Evolutionary conservation across 1,284 basidiomycete species (phyloP), one percentile per base, ranked within the genome.

Genomic region (Waitea zeae): DNA sequence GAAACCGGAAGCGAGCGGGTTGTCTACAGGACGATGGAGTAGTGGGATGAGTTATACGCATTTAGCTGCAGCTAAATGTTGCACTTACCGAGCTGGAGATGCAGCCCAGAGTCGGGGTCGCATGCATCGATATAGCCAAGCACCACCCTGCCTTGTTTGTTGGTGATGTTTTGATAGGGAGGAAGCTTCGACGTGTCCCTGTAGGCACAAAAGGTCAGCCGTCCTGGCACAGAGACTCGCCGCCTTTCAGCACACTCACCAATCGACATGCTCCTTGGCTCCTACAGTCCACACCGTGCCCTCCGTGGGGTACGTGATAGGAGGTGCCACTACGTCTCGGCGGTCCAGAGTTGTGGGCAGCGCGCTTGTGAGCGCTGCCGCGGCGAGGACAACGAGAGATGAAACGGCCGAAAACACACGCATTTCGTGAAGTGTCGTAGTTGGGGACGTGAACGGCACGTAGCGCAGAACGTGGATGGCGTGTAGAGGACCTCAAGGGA

Each of bases 1-100:
- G 54, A 79, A 69, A 38, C 59, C 58, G 35, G 60, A 42, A 2
- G 74, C 75, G 27, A 79, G 61, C 5, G 72, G 74, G 17, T 36
- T 31, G 29, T 45, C 48, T 48, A 17, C 14, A 37, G 4, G 30
- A 28, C 5, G 17, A 26, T 17, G n/a, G 5, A 19, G 11, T 19
- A 11, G n/a, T n/a, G n/a, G n/a, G n/a, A n/a, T n/a, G n/a, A n/a
- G n/a, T n/a, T n/a, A n/a, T n/a, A n/a, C n/a, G n/a, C n/a, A n/a
- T n/a, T n/a, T n/a, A n/a, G n/a, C n/a, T n/a, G n/a, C n/a, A n/a
- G n/a, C n/a, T n/a, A n/a, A n/a, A n/a, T n/a, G n/a, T 20, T 19
- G 15, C 4, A 54, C 69, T 53, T 39, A 72, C 73, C 47, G 11
- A 68, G 43, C 46, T 64, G 58, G 22, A 77, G 57, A 46, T 77